Conservation (phyloP, 2,329 filamentous ascomycete genomes). For the Apiospora arundinis region DNA sequence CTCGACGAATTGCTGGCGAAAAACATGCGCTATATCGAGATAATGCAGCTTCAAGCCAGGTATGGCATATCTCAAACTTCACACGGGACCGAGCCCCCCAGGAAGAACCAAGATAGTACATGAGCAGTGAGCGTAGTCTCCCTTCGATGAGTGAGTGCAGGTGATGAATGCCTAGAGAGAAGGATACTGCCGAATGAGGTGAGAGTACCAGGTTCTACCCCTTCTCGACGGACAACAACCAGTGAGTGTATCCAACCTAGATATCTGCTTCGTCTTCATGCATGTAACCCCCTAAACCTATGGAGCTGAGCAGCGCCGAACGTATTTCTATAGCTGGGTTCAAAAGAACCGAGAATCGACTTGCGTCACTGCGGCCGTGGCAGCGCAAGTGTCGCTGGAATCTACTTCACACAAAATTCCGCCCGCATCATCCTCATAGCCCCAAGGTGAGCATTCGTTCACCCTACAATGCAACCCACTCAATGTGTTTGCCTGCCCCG, state of each 20-base stretch:
- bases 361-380: background rate
- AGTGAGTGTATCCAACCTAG: background rate
- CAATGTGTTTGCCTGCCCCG: background rate
- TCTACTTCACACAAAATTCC: background rate
- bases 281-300: background rate
- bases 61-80: background rate
- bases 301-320: background rate
- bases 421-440: background rate
- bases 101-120: background rate
- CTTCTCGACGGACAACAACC: background rate
- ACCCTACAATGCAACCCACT: too few species aligned
- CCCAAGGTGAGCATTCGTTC: background rate
- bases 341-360: background rate
- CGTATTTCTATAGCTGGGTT: background rate
- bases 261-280: background rate
- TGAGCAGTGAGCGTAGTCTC: background rate
- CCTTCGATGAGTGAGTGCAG: background rate
- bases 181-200: background rate
- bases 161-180: background rate
- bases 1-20: background rate
- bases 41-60: background rate
- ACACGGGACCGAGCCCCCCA: background rate
- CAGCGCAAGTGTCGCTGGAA: background rate
- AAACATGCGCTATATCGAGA: constrained; percentile 2
- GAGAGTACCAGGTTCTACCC: background rate